Percentiles rank a stretch among this genome's conserved stretches.
phyloP scores from a whole-genome alignment of 1,284 basidiomycete genomes.

The Trichosporon faecale region DNA sequence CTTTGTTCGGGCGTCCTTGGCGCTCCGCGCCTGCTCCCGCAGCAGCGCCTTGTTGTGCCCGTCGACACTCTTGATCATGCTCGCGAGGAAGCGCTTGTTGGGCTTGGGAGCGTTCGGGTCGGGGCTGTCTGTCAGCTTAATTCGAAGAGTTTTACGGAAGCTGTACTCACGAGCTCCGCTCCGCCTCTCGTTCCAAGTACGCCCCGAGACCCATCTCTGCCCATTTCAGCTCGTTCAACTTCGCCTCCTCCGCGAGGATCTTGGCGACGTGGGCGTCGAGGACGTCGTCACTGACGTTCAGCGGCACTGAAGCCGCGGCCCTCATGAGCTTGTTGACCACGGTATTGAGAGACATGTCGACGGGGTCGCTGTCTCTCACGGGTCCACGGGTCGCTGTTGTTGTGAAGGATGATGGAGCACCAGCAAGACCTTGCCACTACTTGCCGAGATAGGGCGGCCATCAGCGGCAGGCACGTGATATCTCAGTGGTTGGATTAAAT shows the following conservation, averaged over 20 bases:
- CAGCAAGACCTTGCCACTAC: neutral
- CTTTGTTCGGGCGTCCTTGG: slow-evolving; percentile 56
- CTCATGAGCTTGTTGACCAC: slow-evolving; percentile 81
- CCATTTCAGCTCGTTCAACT: slow-evolving; percentile 70
- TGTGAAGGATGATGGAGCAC: neutral
- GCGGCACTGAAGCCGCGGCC: slow-evolving; percentile 66
- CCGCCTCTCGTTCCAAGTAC: slow-evolving; percentile 39
- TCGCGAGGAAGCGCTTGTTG: slow-evolving; percentile 87
- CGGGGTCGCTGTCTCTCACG: neutral
- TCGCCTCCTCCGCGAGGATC: slow-evolving; percentile 82
- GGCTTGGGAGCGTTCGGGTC: slow-evolving; percentile 61
- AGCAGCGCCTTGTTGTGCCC: slow-evolving; percentile 84
- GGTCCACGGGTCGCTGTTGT: neutral
- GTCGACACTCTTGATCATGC: slow-evolving; percentile 83
- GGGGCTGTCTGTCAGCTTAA: slow-evolving; percentile 34
- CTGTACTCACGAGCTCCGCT: slow-evolving; percentile 61
- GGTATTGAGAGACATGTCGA: slow-evolving; percentile 60
- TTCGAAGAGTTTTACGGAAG: neutral
- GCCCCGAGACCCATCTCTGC: slow-evolving; percentile 48
- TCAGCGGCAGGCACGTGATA: neutral
- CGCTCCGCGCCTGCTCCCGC: slow-evolving; percentile 69
- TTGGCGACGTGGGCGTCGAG: slow-evolving; percentile 84
- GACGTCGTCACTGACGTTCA: slow-evolving; percentile 70
- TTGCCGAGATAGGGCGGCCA: neutral
- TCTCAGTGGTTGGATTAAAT: neutral